Evolutionary conservation across 1,284 basidiomycete species (phyloP).

Genomic region (Sanghuangporus baumii): DNA sequence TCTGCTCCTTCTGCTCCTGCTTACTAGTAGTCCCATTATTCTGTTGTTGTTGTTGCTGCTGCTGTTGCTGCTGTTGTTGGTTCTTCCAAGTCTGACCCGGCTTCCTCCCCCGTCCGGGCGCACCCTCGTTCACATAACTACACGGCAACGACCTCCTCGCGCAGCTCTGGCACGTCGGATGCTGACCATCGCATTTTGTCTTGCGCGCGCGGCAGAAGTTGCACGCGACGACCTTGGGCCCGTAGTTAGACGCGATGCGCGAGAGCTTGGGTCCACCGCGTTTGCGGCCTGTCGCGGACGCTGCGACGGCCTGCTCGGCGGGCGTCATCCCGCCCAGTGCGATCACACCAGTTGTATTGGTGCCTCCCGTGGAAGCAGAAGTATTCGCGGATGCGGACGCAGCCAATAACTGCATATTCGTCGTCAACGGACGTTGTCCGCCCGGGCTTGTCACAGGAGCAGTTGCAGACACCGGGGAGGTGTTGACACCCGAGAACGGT

Average conservation of each 20-base stretch:
- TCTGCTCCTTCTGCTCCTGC: background rate
- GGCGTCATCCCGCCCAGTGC: slow-evolving; percentile 2
- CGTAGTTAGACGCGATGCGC: slow-evolving; percentile 57
- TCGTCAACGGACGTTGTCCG: background rate
- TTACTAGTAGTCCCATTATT: no score
- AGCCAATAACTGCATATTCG: slow-evolving; percentile 2
- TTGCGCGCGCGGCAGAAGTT: slow-evolving; percentile 82
- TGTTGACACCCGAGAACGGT: slow-evolving; percentile 4
- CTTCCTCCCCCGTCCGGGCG: slow-evolving; percentile 27
- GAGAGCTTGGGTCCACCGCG: slow-evolving; percentile 33
- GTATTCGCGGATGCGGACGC: background rate
- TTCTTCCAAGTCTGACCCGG: slow-evolving; percentile 20
- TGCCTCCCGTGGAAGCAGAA: background rate
- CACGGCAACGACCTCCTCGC: slow-evolving; percentile 64
- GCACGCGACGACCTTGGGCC: slow-evolving; percentile 78
- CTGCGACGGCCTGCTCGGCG: slow-evolving; percentile 13
- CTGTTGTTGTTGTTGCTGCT: background rate
- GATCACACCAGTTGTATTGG: background rate
- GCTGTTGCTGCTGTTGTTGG: background rate
- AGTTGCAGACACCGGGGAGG: background rate
- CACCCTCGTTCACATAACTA: slow-evolving; percentile 67
- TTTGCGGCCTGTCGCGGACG: slow-evolving; percentile 36
- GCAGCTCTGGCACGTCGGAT: slow-evolving; percentile 74
- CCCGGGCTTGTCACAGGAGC: background rate
- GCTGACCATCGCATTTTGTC: slow-evolving; percentile 76